phyloP scores from a whole-genome alignment of 169 alveolate genomes.

The Eimeria falciformis region DNA sequence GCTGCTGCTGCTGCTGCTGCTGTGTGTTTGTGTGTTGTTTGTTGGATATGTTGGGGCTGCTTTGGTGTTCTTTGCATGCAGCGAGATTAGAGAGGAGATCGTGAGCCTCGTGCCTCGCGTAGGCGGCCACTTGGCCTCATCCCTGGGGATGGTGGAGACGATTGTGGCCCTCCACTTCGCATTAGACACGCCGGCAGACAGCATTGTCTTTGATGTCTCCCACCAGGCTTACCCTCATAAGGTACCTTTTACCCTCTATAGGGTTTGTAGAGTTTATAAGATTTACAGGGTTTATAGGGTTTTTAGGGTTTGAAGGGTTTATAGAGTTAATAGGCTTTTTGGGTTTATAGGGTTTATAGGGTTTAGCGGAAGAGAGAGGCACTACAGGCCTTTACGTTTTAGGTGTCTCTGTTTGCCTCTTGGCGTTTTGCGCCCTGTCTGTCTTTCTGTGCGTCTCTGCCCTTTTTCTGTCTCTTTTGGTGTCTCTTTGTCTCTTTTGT shows the following conservation, averaged over 20 bases:
- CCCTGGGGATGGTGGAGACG: conserved; percentile 89
- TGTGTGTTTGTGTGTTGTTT: too few species aligned
- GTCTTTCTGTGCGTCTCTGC: background rate
- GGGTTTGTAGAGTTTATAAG: background rate
- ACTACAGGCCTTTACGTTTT: background rate
- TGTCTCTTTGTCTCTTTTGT: background rate
- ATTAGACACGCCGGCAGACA: conserved; percentile 89
- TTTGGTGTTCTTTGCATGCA: too few species aligned
- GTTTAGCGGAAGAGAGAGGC: background rate
- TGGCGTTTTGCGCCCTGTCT: background rate
- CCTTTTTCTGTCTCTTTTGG: background rate
- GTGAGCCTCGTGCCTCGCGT: conserved; percentile 48
- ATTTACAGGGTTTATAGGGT: background rate
- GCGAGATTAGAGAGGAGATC: conserved; percentile 53
- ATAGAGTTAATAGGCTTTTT: background rate
- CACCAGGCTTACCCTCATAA: conserved; percentile 87
- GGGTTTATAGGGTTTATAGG: background rate
- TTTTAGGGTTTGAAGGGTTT: background rate
- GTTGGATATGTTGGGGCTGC: background rate
- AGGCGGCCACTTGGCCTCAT: conserved; percentile 92
- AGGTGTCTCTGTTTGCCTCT: background rate
- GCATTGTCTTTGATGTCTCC: conserved; percentile 89
- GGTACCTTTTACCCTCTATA: background rate
- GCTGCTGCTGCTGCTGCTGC: background rate
- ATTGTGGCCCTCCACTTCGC: conserved; percentile 88